Base-by-base conservation (phyloP, 306 rosid genomes). In the Carpinus fangiana region DNA sequence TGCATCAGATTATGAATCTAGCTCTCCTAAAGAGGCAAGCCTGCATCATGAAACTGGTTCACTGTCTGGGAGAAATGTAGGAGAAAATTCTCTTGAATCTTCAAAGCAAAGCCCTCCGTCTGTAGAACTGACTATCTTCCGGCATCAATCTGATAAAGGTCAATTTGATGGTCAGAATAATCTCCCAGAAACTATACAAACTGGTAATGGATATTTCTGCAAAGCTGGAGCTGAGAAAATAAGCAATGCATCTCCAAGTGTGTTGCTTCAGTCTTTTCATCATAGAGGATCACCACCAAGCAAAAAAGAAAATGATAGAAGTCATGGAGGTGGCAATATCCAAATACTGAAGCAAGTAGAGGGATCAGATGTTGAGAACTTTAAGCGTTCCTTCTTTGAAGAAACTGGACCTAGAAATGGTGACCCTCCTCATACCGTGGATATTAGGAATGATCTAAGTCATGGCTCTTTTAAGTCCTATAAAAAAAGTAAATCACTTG, bases 321-420 rank as follows among this genome's bases (percentile, higher is more conserved):
- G 17, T 18, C 82, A 48, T 5, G 18, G 53, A 48, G 82, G 71
- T 47, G 51, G 46, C 36, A 59, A 47, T 55, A 31, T 48, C 26
- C 64, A 36, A 56, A 70, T 38, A 12, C 48, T 46, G 72, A 59
- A 78, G 41, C 4, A 70, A 50, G 41, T n/a, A 46, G 72, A 74
- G 71, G 62, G 65, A 12, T 59, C 72, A 17, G 72, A 59, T 18
- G 62, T 66, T 41, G 72, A 57, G 45, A 78, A 34, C 8, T n/a
- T 16, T 18, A 21, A 28, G 38, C 53, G 34, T 52, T 31, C 72
- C 50, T 47, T 53, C 17, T 4, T 18, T 43, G 43, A 78, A 31
- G 70, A 70, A 70, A 57, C 76, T 70, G 60, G 60, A 57, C 76
- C 62, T 11, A 69, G 34, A 55, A 14, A 26, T 77, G 61, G 70